Evolutionary conservation across 2,329 filamentous ascomycete genomes (phyloP), one percentile per base, ranked within the genome.

Genomic region (Fusarium neocosmosporiellum): DNA sequence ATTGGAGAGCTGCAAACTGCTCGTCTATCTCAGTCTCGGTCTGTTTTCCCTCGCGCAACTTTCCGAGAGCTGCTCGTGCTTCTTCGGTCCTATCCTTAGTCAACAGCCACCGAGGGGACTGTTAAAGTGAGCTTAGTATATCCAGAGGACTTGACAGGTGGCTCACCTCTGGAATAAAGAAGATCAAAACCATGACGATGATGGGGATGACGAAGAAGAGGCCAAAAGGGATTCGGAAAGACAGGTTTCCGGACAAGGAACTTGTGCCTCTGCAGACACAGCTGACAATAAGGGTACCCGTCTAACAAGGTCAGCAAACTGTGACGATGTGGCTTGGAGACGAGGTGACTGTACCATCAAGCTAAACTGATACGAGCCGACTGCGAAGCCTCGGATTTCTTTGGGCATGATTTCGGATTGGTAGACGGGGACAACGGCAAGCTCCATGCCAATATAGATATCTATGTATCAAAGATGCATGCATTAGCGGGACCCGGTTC

Each of bases 391-490:
- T 2, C 79, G 80, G 1, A 78, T 75, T 46, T 59, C 59, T 11
- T 39, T 31, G 14, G 59, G 55, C 54, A 62, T 62, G 36, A 81
- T 77, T 53, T 82, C 80, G 9, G 80, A 78, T 58, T 81, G 78
- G 39, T 75, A 78, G 7, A 79, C 72, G 1, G 81, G 82, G 5
- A 82, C 78, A 13, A 67, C 65, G 4, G 67, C 55, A 29, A 70
- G 53, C 29, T 70, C 67, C 65, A 70, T 70, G 43, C 67, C 67
- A 9, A 70, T 59, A 27, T 54, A 54, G 20, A 54, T 54, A 2
- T 34, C 50, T 54, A n/a, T 8, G 29, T 8, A 39, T n/a, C n/a
- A n/a, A 18, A 39, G 5, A 39, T n/a, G 18, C 18, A 20, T 29
- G 5, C 18, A 13, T 53, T 31, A 53, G 48, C 24, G 5, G 5